These are phyloP conservation scores for Penicillium sp. DNA, from an alignment of 2,329 filamentous ascomycete genomes.

Conservation along the genomic window DNA sequence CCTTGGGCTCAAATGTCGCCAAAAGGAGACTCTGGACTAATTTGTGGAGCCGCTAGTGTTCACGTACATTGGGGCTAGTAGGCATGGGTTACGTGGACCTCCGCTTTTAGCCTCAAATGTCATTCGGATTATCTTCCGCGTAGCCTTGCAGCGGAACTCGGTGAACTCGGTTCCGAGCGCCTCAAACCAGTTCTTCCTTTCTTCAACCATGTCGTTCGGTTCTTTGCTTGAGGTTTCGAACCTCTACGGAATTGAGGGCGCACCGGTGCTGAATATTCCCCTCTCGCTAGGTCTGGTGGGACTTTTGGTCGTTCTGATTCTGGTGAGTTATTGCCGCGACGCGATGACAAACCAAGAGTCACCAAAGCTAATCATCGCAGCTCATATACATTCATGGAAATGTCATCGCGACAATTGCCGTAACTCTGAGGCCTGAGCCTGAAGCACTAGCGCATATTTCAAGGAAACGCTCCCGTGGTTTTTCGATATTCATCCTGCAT, in stretches of 20 bases:
- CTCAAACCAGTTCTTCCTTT: neutral
- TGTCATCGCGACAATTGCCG: neutral
- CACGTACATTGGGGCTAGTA: neutral
- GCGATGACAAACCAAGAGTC: too few species aligned
- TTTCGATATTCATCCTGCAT: constrained; percentile 2
- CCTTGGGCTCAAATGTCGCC: neutral
- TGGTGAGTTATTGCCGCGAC: too few species aligned
- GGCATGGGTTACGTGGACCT: too few species aligned
- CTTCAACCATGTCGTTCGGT: neutral
- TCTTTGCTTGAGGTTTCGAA: neutral
- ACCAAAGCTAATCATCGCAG: neutral
- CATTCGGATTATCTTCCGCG: neutral
- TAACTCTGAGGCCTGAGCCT: neutral
- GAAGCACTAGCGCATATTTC: neutral
- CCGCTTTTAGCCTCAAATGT: neutral
- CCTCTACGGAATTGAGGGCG: too few species aligned
- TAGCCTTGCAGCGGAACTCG: neutral
- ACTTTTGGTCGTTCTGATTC: too few species aligned
- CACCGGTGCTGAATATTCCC: too few species aligned
- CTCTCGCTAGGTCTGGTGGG: too few species aligned
- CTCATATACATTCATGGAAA: neutral
- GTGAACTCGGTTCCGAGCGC: neutral
- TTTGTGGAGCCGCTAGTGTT: neutral
- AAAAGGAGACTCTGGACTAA: neutral
- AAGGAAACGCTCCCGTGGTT: neutral